phyloP scores from a whole-genome alignment of 331 rosid species.

The Pyracantha coccinea region DNA sequence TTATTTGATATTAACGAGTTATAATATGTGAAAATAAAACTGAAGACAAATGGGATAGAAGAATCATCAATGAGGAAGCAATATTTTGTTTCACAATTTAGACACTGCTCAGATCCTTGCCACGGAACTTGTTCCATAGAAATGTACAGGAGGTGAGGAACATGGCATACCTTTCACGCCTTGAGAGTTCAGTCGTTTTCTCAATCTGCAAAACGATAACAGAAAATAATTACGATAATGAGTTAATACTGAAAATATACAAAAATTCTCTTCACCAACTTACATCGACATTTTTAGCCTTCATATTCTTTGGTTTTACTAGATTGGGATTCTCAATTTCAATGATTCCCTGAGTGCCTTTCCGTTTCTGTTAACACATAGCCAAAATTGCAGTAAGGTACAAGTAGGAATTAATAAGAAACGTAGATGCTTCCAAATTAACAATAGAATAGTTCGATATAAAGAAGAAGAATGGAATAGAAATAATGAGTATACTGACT shows the following conservation, averaged over 20 bases:
- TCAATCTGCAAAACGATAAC: slow-evolving; percentile 25
- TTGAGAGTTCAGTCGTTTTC: slow-evolving; percentile 48
- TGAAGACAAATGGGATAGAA: not conserved
- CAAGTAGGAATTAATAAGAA: not conserved
- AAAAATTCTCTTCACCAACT: slow-evolving; percentile 7
- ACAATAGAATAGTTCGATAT: not conserved
- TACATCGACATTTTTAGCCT: slow-evolving; percentile 46
- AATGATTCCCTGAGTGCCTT: slow-evolving; percentile 49
- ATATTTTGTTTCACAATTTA: not conserved
- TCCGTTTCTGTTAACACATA: slow-evolving; percentile 33
- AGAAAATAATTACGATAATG: not conserved
- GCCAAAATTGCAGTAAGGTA: not conserved
- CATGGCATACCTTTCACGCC: slow-evolving; percentile 50
- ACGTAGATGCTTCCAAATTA: not conserved
- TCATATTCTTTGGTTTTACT: slow-evolving; percentile 38
- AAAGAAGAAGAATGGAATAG: not conserved
- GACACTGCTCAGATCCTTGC: not conserved
- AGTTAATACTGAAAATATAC: not conserved
- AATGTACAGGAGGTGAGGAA: not conserved
- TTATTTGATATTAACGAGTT: not conserved
- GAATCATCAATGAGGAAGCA: not conserved
- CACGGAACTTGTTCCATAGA: not conserved
- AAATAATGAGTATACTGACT: slow-evolving; percentile 18
- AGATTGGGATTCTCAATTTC: slow-evolving; percentile 58
- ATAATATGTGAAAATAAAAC: not conserved